phyloP scores from a whole-genome alignment of 2,329 filamentous ascomycete genomes.

The Plectosphaerella plurivora region DNA sequence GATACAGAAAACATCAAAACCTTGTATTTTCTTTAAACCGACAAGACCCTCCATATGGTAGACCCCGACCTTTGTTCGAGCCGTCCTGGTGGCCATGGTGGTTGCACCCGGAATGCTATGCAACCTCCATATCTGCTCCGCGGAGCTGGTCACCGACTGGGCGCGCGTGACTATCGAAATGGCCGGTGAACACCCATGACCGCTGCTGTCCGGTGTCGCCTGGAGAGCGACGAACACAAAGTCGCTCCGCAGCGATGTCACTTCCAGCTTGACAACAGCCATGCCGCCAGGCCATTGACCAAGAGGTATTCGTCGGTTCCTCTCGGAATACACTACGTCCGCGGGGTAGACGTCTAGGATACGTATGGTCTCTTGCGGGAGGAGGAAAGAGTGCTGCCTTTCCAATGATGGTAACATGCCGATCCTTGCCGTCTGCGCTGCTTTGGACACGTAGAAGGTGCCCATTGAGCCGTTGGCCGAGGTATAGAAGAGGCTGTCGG shows the following conservation, averaged over 20 bases:
- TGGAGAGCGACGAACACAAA: neutral
- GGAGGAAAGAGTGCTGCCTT: neutral
- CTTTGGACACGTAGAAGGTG: neutral
- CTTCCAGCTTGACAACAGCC: neutral
- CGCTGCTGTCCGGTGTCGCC: neutral
- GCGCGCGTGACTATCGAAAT: neutral
- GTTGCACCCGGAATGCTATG: neutral
- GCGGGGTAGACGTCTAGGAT: neutral
- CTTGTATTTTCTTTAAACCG: neutral
- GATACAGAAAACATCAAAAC: neutral
- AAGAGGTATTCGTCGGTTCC: neutral
- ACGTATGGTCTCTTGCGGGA: neutral
- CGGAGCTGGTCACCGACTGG: neutral
- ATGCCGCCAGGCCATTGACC: neutral
- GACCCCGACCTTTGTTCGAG: neutral
- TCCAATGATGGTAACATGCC: neutral
- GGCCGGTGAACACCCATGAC: neutral
- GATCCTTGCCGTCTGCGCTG: neutral
- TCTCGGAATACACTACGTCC: neutral
- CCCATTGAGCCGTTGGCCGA: neutral
- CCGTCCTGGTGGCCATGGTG: neutral
- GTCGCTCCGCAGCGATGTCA: neutral
- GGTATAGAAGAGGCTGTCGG: neutral
- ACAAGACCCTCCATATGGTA: neutral
- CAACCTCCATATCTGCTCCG: neutral